A percentile compares a stretch with the other conserved stretches of the same genome.
phyloP scores from a whole-genome alignment of 2,329 filamentous ascomycete species.

The Fusarium brachygibbosum region DNA sequence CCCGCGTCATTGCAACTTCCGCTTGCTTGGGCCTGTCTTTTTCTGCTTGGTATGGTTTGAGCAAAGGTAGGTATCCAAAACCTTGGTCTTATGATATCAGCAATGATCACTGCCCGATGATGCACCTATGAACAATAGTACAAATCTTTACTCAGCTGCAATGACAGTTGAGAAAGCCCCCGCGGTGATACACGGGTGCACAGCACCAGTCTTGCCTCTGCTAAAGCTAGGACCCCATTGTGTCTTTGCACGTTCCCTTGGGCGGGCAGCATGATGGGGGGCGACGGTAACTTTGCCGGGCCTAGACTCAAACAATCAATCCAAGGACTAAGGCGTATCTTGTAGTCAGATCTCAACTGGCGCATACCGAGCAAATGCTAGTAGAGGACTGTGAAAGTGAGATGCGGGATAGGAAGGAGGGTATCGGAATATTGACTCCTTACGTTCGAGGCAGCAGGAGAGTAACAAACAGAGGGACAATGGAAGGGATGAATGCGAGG shows the following conservation, averaged over 20 bases:
- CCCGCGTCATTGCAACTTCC: slow-evolving; percentile 21
- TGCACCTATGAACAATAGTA: slow-evolving; percentile 38
- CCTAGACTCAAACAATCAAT: slow-evolving; percentile 13
- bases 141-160: slow-evolving; percentile 11
- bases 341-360: slow-evolving; percentile 22
- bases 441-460: slow-evolving; percentile 1
- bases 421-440: slow-evolving; percentile 29
- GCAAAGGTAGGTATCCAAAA: slow-evolving; percentile 1
- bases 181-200: slow-evolving; percentile 41
- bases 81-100: slow-evolving; percentile 10
- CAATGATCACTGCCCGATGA: slow-evolving; percentile 37
- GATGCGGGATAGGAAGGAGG: slow-evolving; percentile 13
- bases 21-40: slow-evolving; percentile 21
- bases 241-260: slow-evolving; percentile 39
- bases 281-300: slow-evolving; percentile 22
- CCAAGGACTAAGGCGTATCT: slow-evolving; percentile 1
- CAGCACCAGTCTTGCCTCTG: slow-evolving; percentile 29
- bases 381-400: neutral
- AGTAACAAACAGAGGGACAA: slow-evolving; percentile 23
- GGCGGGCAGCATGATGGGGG: slow-evolving; percentile 21
- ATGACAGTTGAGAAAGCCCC: slow-evolving; percentile 20
- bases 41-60: slow-evolving; percentile 21
- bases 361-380: slow-evolving; percentile 7
- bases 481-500: slow-evolving; percentile 27
- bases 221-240: slow-evolving; percentile 37